Evolutionary conservation across 2,329 filamentous ascomycete genomes (phyloP).

Genomic region (Penicillium sp.): DNA sequence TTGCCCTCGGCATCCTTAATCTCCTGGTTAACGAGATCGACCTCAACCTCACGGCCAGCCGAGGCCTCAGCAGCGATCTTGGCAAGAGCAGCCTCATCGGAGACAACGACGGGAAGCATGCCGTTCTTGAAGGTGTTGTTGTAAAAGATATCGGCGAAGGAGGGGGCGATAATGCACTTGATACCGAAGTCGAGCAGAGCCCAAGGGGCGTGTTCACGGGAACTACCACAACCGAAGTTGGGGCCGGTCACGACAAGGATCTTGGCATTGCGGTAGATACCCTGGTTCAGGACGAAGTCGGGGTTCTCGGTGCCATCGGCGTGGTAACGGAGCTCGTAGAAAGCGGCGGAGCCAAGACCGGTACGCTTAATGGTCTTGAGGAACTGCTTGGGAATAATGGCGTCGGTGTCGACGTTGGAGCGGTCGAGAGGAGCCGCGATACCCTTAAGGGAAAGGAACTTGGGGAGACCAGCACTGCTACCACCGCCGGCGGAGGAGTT

Average conservation of each 20-base stretch:
- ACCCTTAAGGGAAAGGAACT: slow-evolving; percentile 81
- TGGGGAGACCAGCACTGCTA: slow-evolving; percentile 67
- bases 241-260: slow-evolving; percentile 87
- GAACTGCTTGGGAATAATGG: slow-evolving; percentile 99
- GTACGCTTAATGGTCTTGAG: slow-evolving; percentile 99
- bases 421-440: slow-evolving; percentile 84
- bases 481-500: slow-evolving; percentile 53
- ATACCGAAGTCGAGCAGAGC: slow-evolving; percentile 96
- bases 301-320: slow-evolving; percentile 74
- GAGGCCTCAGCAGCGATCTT: slow-evolving; percentile 74
- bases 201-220: slow-evolving; percentile 95
- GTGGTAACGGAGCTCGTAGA: slow-evolving; percentile 79
- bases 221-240: slow-evolving; percentile 94
- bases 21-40: slow-evolving; percentile 82
- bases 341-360: slow-evolving; percentile 83
- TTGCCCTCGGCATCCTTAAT: slow-evolving; percentile 75
- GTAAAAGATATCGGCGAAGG: slow-evolving; percentile 92
- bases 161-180: slow-evolving; percentile 86
- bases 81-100: slow-evolving; percentile 65
- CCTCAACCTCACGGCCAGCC: slow-evolving; percentile 79
- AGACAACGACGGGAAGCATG: slow-evolving; percentile 85
- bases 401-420: slow-evolving; percentile 95
- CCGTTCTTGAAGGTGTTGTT: slow-evolving; percentile 99
- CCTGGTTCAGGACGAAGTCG: slow-evolving; percentile 85
- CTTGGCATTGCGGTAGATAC: slow-evolving; percentile 79